These are phyloP conservation scores for Ilex paraguariensis DNA, from an alignment of 305 asterid genomes.

Conservation along the genomic window DNA sequence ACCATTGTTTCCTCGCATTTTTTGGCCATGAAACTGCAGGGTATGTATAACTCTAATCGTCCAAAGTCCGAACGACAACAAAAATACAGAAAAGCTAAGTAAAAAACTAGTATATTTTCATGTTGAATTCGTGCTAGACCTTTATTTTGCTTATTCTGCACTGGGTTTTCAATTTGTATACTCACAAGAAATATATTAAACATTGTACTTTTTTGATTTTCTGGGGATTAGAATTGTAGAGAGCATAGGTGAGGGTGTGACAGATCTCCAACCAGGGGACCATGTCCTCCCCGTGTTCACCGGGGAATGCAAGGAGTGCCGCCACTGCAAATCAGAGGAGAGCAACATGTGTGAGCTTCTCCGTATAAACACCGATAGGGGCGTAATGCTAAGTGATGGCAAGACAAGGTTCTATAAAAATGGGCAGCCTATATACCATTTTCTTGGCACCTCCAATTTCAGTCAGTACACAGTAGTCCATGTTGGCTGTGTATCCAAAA, in stretches of 20 bases:
- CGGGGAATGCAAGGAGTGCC: slow-evolving; percentile 22
- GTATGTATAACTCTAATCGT: too few relatives aligned
- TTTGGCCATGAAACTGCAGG: slow-evolving; percentile 69
- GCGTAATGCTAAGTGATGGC: slow-evolving; percentile 19
- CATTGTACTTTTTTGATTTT: not conserved
- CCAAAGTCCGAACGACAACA: too few relatives aligned
- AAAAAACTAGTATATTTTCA: not conserved
- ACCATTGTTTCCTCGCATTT: slow-evolving; percentile 55
- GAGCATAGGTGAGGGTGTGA: slow-evolving; percentile 24
- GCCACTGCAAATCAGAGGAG: slow-evolving; percentile 19
- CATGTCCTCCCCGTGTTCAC: slow-evolving; percentile 27
- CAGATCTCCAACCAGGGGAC: slow-evolving; percentile 20
- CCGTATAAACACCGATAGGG: slow-evolving; percentile 22
- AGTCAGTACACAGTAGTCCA: slow-evolving; percentile 20
- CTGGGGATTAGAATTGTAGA: slow-evolving; percentile 10
- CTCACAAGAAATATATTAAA: not conserved
- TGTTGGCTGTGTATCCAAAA: slow-evolving; percentile 13
- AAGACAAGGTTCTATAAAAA: slow-evolving; percentile 13
- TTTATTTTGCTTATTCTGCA: too few relatives aligned
- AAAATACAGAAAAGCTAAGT: not conserved
- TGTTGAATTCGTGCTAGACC: too few relatives aligned
- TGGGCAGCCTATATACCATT: slow-evolving; percentile 21
- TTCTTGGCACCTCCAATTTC: slow-evolving; percentile 21
- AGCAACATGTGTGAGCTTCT: slow-evolving; percentile 26
- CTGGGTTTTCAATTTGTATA: too few relatives aligned